Percentiles rank a stretch among this genome's conserved stretches.
phyloP scores from a whole-genome alignment of 148 eudicot species.

The Rhododendron kiyosumense region DNA sequence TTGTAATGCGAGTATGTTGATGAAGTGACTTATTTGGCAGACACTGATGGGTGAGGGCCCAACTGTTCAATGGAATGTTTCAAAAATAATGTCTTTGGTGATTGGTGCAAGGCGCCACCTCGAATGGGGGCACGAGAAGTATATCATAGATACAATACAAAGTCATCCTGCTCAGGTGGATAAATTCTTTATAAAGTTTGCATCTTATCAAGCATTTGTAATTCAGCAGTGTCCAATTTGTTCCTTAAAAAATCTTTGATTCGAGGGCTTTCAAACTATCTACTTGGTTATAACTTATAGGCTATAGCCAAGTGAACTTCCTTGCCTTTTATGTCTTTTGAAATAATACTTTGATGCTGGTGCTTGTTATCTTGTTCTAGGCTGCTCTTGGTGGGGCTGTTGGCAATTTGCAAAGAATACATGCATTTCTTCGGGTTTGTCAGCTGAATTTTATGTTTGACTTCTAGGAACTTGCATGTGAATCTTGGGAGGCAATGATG shows the following conservation, averaged over 20 bases:
- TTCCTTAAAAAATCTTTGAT: not conserved
- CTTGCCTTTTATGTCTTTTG: not conserved
- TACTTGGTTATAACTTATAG: not conserved
- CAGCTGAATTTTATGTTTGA: conserved; percentile 11
- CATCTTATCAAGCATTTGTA: not conserved
- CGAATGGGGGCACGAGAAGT: conserved; percentile 90
- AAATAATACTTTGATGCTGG: conserved; percentile 1
- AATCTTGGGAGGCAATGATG: not conserved
- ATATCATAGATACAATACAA: conserved; percentile 81
- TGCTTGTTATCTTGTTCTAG: conserved; percentile 32
- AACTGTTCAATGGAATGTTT: conserved; percentile 43
- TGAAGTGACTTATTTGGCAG: conserved; percentile 30
- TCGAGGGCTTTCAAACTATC: not conserved
- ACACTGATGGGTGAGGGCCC: conserved; percentile 70
- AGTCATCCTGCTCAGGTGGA: conserved; percentile 90
- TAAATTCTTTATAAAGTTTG: not conserved
- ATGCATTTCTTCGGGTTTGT: conserved; percentile 94
- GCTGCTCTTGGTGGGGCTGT: conserved; percentile 98
- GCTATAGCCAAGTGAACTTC: not conserved
- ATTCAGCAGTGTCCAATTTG: not conserved
- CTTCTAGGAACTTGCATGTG: not conserved
- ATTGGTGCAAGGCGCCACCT: conserved; percentile 89
- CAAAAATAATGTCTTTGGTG: conserved; percentile 76
- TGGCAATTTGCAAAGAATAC: conserved; percentile 79
- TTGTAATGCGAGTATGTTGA: not conserved